A percentile compares a stretch with the other conserved stretches of the same genome.
Evolutionary conservation across 345 rosid species (phyloP).

Genomic region (Nasturtium officinale): DNA sequence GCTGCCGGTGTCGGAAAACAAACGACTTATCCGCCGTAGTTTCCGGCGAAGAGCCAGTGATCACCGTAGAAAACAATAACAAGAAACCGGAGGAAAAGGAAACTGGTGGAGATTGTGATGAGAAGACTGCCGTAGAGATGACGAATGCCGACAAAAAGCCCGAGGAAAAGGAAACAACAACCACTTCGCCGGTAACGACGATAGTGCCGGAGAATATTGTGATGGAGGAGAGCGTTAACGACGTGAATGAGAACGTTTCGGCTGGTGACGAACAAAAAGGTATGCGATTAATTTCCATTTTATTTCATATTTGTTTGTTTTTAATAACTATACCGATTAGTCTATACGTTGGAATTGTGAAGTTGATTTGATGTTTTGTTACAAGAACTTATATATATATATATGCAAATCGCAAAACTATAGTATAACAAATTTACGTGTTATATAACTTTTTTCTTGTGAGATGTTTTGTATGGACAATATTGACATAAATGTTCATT

Average conservation of each 20-base stretch:
- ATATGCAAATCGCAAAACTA: neutral
- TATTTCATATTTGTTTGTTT: too few species aligned
- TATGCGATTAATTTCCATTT: neutral
- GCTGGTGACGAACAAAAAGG: conserved; percentile 30
- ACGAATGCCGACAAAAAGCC: neutral
- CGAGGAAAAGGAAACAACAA: conserved; percentile 11
- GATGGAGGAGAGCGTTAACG: conserved; percentile 29
- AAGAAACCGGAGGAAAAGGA: conserved; percentile 15
- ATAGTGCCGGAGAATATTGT: conserved; percentile 16
- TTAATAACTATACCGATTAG: neutral
- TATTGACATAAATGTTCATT: neutral
- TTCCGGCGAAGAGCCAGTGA: conserved; percentile 13
- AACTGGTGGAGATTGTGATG: conserved; percentile 19
- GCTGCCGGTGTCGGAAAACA: conserved; percentile 33
- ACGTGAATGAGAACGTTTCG: conserved; percentile 24
- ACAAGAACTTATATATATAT: neutral
- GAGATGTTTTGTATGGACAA: neutral
- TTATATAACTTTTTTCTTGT: conserved; percentile 11
- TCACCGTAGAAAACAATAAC: conserved; percentile 11
- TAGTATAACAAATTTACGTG: neutral
- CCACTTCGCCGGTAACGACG: neutral
- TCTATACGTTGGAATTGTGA: neutral
- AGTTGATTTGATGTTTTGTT: neutral
- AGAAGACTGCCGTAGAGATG: neutral
- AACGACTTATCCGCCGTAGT: conserved; percentile 18